phyloP scores from a whole-genome alignment of 2,329 filamentous ascomycete species.

The Thermomyces lanuginosus region DNA sequence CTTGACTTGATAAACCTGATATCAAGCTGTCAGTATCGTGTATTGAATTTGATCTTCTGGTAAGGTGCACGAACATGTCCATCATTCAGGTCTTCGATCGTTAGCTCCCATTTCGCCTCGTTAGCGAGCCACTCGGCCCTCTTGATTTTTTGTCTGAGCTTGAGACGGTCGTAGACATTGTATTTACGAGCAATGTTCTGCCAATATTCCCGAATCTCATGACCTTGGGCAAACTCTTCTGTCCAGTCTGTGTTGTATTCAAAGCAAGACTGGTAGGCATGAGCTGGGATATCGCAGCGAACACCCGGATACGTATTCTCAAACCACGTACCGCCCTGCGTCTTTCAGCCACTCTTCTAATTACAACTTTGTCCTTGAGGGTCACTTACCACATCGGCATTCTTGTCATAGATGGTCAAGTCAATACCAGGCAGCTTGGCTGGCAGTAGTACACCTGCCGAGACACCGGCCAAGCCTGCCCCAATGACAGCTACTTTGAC shows the following conservation, averaged over 20 bases:
- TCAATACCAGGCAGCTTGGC: constrained; percentile 52
- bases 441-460: constrained; percentile 49
- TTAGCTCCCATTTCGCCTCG: constrained; percentile 40
- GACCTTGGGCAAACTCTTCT: constrained; percentile 49
- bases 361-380: too few relatives aligned
- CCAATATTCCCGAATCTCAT: constrained; percentile 54
- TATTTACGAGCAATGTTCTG: constrained; percentile 46
- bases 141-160: constrained; percentile 40
- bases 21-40: constrained; percentile 14
- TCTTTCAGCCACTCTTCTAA: too few relatives aligned
- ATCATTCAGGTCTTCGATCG: constrained; percentile 19
- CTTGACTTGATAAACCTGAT: constrained; percentile 28
- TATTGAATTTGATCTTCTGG: not conserved
- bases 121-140: constrained; percentile 40
- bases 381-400: constrained; percentile 44
- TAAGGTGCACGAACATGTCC: constrained; percentile 9
- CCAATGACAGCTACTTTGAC: constrained; percentile 46
- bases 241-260: constrained; percentile 52
- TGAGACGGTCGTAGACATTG: constrained; percentile 44
- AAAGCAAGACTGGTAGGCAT: constrained; percentile 55
- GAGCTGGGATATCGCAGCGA: constrained; percentile 51
- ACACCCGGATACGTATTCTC: constrained; percentile 46
- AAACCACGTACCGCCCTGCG: constrained; percentile 32
- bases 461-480: constrained; percentile 46
- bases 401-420: constrained; percentile 52